These are phyloP conservation scores for Hyphodiscus hymeniophilus DNA, from an alignment of 495 filamentous ascomycete genomes.

Conservation along the genomic window DNA sequence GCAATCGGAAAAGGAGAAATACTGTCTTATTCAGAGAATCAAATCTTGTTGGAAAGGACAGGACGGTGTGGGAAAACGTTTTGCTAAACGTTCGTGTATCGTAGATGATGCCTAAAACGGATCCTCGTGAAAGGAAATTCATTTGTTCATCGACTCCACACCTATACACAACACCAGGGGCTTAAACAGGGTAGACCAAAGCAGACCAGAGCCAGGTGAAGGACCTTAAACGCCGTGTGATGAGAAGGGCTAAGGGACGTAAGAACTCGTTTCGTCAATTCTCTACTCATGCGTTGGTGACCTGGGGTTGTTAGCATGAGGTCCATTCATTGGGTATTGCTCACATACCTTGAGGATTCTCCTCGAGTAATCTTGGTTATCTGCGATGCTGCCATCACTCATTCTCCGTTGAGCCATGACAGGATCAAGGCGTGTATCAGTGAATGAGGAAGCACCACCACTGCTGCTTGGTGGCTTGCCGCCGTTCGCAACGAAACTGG, in stretches of 20 bases:
- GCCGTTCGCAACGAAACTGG: slow-evolving; percentile 49
- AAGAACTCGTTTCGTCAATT: slow-evolving; percentile 24
- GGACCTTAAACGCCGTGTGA: slow-evolving; percentile 44
- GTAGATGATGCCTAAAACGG: slow-evolving; percentile 2
- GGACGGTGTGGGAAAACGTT: slow-evolving; percentile 2
- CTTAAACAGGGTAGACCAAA: slow-evolving; percentile 25
- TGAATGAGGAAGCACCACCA: slow-evolving; percentile 51
- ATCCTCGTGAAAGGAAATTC: background rate
- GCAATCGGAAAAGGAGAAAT: too few species aligned
- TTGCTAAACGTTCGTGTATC: slow-evolving; percentile 1
- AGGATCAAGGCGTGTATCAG: slow-evolving; percentile 82
- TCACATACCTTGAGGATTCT: slow-evolving; percentile 79
- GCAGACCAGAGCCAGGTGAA: slow-evolving; percentile 32
- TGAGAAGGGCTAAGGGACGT: slow-evolving; percentile 34
- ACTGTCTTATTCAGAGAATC: too few species aligned
- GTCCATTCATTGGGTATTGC: background rate
- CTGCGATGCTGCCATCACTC: slow-evolving; percentile 95
- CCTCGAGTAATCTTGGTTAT: slow-evolving; percentile 95
- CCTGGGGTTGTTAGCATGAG: slow-evolving; percentile 28
- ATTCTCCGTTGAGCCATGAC: slow-evolving; percentile 84
- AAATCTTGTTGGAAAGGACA: slow-evolving; percentile 1
- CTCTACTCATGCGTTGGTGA: slow-evolving; percentile 46
- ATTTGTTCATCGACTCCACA: slow-evolving; percentile 1
- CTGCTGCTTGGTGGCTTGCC: slow-evolving; percentile 46
- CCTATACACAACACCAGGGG: slow-evolving; percentile 1